Conservation (phyloP, 768 basidiomycete genomes). For the Podaxis sp. region DNA sequence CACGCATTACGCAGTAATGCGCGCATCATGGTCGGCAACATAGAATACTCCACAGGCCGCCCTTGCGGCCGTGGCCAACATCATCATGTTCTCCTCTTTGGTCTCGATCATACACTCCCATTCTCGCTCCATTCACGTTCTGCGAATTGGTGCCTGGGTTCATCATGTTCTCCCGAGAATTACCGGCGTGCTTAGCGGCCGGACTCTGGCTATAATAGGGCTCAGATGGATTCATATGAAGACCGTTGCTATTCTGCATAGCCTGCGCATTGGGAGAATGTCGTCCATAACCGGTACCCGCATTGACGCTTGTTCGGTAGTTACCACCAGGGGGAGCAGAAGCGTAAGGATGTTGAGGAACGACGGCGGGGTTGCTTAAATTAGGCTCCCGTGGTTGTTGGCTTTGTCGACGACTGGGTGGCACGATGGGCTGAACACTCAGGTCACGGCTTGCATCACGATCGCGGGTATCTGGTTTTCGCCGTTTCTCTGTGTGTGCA, state of each 20-base stretch:
- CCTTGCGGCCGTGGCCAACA: conserved; percentile 58
- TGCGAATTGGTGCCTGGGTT: conserved; percentile 39
- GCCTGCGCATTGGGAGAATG: conserved; percentile 47
- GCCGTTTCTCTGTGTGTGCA: conserved; percentile 50
- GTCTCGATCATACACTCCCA: conserved; percentile 67
- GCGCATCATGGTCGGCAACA: conserved; percentile 62
- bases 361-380: conserved; percentile 38
- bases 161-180: conserved; percentile 53
- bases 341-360: conserved; percentile 72
- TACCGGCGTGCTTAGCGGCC: conserved; percentile 46
- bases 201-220: conserved; percentile 63
- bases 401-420: conserved; percentile 66
- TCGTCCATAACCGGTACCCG: conserved; percentile 48
- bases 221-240: conserved; percentile 57
- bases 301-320: conserved; percentile 39
- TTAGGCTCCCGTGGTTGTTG: conserved; percentile 53
- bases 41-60: conserved; percentile 60
- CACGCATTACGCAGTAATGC: conserved; percentile 2
- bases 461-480: conserved; percentile 49
- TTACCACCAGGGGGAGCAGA: conserved; percentile 56
- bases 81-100: conserved; percentile 68
- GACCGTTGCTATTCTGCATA: conserved; percentile 38
- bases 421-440: conserved; percentile 67
- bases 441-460: conserved; percentile 51
- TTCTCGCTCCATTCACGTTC: conserved; percentile 39